Conservation (phyloP, 1,139 yeast species). For the Yamadazyma membranifaciens region DNA sequence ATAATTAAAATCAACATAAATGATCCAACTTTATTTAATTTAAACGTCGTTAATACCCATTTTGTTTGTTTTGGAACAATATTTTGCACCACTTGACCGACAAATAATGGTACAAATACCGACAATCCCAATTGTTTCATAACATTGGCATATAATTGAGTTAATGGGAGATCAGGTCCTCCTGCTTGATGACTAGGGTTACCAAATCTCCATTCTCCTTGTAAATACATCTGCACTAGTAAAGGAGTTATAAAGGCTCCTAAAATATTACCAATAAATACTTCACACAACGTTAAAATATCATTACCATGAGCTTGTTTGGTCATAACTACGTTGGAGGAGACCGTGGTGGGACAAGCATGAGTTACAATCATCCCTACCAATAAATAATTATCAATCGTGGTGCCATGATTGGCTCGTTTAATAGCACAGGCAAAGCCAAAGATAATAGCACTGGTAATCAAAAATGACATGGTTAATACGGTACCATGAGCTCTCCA, state of each 20-base stretch:
- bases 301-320: constrained; percentile 78
- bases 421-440: constrained; percentile 72
- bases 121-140: constrained; percentile 85
- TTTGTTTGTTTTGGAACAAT: constrained; percentile 62
- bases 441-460: constrained; percentile 72
- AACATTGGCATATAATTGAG: constrained; percentile 64
- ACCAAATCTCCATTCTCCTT: constrained; percentile 70
- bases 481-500: constrained; percentile 85
- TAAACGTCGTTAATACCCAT: constrained; percentile 58
- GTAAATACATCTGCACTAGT: constrained; percentile 65
- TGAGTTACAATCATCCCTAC: constrained; percentile 81
- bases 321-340: constrained; percentile 93
- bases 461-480: constrained; percentile 62
- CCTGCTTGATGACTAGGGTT: constrained; percentile 60
- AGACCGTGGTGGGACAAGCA: constrained; percentile 87
- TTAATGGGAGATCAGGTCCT: constrained; percentile 47
- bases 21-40: constrained; percentile 69
- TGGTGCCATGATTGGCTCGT: constrained; percentile 47
- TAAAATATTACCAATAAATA: constrained; percentile 74
- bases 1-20: constrained; percentile 75
- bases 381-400: constrained; percentile 69
- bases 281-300: constrained; percentile 76
- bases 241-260: constrained; percentile 92
- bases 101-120: constrained; percentile 79
- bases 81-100: constrained; percentile 83